Conservation (phyloP, 164 flowering plant species). For the Tinospora cordifolia region DNA sequence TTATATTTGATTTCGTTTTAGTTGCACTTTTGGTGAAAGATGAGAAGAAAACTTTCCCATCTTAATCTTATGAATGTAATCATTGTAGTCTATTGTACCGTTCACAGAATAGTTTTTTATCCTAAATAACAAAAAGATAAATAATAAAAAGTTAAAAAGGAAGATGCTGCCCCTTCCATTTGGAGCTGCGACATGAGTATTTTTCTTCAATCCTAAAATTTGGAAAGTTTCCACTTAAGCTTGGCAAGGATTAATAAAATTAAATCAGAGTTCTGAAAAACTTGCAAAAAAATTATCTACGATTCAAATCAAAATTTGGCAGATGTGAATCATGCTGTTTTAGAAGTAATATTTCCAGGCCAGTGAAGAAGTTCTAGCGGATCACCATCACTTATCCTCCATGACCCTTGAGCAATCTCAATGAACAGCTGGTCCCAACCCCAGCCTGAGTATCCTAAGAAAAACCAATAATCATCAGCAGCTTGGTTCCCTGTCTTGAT, state of each 20-base stretch:
- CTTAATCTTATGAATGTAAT: too few relatives aligned
- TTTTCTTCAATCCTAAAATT: background rate
- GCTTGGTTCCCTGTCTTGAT: slow-evolving; percentile 41
- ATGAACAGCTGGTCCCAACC: slow-evolving; percentile 67
- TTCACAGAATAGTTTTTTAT: too few relatives aligned
- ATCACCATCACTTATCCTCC: slow-evolving; percentile 36
- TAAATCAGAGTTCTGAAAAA: too few relatives aligned
- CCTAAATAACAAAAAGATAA: too few relatives aligned
- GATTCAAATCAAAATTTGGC: too few relatives aligned
- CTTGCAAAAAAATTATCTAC: too few relatives aligned
- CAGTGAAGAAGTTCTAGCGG: slow-evolving; percentile 26
- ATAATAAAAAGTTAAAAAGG: too few relatives aligned
- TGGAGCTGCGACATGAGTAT: background rate
- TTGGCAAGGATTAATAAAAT: background rate
- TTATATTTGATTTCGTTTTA: too few relatives aligned
- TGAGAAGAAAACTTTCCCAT: too few relatives aligned
- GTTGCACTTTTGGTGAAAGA: too few relatives aligned
- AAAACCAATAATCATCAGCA: slow-evolving; percentile 62
- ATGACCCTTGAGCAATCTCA: slow-evolving; percentile 71
- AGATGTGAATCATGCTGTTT: background rate
- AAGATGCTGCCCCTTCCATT: too few relatives aligned
- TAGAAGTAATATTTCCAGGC: slow-evolving; percentile 23
- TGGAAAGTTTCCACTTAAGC: background rate
- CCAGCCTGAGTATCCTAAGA: slow-evolving; percentile 79
- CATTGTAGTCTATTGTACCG: too few relatives aligned